These are phyloP conservation scores for Macrolepiota fuliginosa DNA, from an alignment of 768 basidiomycete genomes.

Conservation along the genomic window DNA sequence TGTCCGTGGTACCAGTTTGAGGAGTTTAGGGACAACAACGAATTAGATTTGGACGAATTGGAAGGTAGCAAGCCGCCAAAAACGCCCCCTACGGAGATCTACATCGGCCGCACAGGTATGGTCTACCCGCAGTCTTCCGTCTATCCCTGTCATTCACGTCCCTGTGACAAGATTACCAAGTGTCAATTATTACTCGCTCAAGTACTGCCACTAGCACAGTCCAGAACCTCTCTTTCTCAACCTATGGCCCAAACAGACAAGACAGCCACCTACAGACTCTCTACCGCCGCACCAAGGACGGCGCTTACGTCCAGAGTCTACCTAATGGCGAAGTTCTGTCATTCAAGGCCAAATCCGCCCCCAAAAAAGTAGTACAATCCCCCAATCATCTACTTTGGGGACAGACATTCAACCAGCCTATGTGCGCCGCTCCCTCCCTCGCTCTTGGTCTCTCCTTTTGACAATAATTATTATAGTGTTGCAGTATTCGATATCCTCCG, in stretches of 20 bases:
- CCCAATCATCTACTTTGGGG: conserved; percentile 53
- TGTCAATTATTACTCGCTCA: conserved; percentile 71
- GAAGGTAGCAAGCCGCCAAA: conserved; percentile 40
- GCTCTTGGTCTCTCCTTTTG: neutral
- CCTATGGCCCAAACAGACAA: conserved; percentile 90
- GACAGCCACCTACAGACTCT: conserved; percentile 69
- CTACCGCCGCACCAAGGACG: conserved; percentile 78
- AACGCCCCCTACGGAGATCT: conserved; percentile 42
- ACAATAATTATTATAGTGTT: conserved; percentile 46
- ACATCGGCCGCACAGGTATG: conserved; percentile 50
- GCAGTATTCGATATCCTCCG: conserved; percentile 79
- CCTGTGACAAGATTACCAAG: conserved; percentile 69
- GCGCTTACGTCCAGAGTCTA: conserved; percentile 76
- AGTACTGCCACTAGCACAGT: conserved; percentile 36
- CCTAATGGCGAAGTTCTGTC: conserved; percentile 78
- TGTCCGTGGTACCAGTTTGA: conserved; percentile 76
- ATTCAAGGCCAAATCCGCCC: conserved; percentile 46
- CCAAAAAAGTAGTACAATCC: conserved; percentile 18
- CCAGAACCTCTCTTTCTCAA: conserved; percentile 87
- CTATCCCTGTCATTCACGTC: conserved; percentile 12
- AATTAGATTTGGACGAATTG: conserved; percentile 41
- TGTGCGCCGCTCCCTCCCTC: conserved; percentile 46
- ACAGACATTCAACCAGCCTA: conserved; percentile 56
- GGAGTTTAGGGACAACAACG: conserved; percentile 43
- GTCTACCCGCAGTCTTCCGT: neutral